Conservation (phyloP, 176 grass and related monocot genomes). For the maize (Zea mays) region DNA sequence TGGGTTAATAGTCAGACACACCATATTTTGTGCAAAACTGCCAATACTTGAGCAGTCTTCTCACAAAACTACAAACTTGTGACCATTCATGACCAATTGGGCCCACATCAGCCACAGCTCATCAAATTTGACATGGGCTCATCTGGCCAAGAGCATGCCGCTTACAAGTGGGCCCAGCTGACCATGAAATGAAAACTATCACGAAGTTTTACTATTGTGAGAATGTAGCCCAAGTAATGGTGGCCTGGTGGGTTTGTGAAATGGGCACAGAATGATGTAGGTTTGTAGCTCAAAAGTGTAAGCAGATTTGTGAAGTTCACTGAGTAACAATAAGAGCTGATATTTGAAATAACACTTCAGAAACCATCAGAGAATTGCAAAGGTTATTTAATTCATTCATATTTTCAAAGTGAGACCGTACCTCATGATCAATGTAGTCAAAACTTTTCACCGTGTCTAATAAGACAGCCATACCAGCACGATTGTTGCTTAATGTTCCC, state of each 20-base stretch:
- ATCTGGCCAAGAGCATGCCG: background rate
- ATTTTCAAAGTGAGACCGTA: slow-evolving; percentile 36
- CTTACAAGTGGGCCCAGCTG: background rate
- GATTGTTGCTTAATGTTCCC: slow-evolving; percentile 82
- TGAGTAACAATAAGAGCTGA: background rate
- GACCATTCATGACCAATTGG: background rate
- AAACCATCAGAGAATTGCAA: slow-evolving; percentile 16
- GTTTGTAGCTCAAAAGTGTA: background rate
- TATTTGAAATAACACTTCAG: slow-evolving; percentile 3
- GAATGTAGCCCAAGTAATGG: background rate
- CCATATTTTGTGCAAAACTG: background rate
- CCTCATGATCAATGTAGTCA: slow-evolving; percentile 92
- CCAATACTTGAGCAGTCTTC: background rate
- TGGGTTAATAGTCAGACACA: background rate
- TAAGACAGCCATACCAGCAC: slow-evolving; percentile 78
- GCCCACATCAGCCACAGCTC: background rate
- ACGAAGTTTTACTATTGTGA: background rate
- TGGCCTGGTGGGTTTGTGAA: background rate
- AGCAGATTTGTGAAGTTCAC: background rate
- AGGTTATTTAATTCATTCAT: slow-evolving; percentile 26
- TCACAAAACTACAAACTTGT: slow-evolving; percentile 9
- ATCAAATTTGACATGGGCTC: background rate
- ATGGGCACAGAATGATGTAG: background rate
- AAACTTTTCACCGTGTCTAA: slow-evolving; percentile 78
- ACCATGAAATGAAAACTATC: background rate